Base-by-base conservation (phyloP, 257 asterid species). In the Solanum peruvianum region DNA sequence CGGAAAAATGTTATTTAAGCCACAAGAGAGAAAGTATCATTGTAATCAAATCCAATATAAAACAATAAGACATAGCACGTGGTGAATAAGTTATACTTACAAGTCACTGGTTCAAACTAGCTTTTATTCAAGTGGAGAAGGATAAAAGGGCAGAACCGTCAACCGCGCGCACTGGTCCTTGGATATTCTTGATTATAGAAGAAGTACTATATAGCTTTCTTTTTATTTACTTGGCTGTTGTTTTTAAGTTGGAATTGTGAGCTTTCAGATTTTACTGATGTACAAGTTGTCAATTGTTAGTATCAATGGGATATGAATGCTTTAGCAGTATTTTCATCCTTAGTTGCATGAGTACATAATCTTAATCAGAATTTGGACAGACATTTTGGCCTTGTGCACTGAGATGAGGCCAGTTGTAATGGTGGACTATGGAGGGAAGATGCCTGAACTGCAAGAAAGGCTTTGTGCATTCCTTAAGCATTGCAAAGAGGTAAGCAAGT, bases 371-470 rank as follows among this genome's bases (percentile, higher is more conserved):
- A 39, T 83, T 29, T 81, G 84, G 88, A 62, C 91, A 92, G 99
- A 96, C 92, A 88, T 93, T 58, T 86, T 95, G 90, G 98, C 98
- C 37, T 92, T 96, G 90, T 92, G 92, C 90, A 91, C 97, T 27
- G 92, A 92, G 90, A 92, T 95, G 97, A 94, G 99, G 86, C 96
- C 98, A 41, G 96, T 93, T 88, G 86, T 96, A 86, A 94, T 96
- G 99, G 96, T 96, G 81, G 99, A 96, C 87, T 96, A 96, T 88
- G 99, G 99, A 41, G 99, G 99, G 52, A 96, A 92, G 94, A 93
- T 96, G 98, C 99, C 99, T 14, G 98, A 96, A 90, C 88, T 96
- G 92, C 95, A 92, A 70, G 92, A 95, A 82, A 91, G 88, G 41
- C 98, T 96, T 66, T 92, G 93, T 90, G 91, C 94, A 47, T 94